Percentiles rank a stretch among this genome's conserved stretches.
These are phyloP conservation scores for Teratosphaeria epicoccoides DNA, from an alignment of 2,329 filamentous ascomycete species.

Conservation along the genomic window DNA sequence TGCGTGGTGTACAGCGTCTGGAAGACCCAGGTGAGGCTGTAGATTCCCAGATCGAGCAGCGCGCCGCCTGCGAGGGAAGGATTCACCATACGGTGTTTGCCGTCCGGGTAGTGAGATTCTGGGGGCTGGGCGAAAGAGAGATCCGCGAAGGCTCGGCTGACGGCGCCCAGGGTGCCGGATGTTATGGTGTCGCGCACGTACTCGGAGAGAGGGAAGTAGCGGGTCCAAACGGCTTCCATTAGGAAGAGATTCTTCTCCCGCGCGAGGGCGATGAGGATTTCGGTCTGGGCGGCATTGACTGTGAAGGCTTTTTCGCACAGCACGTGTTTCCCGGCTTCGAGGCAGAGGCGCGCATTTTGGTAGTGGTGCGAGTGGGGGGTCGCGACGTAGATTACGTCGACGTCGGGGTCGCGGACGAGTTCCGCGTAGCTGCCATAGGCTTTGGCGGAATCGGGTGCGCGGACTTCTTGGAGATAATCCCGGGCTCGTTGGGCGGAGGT, in stretches of 20 bases:
- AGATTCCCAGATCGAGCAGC: conserved; percentile 76
- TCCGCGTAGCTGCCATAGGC: conserved; percentile 75
- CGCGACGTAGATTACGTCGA: conserved; percentile 81
- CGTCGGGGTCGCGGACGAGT: conserved; percentile 64
- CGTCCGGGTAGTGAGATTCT: conserved; percentile 48
- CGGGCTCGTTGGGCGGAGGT: conserved; percentile 58
- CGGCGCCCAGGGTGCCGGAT: conserved; percentile 43
- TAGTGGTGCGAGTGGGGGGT: conserved; percentile 91
- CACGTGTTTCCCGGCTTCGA: conserved; percentile 76
- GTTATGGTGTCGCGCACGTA: conserved; percentile 58
- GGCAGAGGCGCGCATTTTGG: conserved; percentile 75
- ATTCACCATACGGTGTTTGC: conserved; percentile 69
- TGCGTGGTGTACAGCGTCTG: conserved; percentile 78
- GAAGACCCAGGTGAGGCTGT: conserved; percentile 83
- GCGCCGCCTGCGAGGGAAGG: conserved; percentile 71
- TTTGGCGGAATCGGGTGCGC: conserved; percentile 56
- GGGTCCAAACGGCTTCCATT: conserved; percentile 49
- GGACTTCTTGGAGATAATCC: conserved; percentile 60
- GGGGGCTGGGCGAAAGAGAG: conserved; percentile 50
- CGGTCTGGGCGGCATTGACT: conserved; percentile 67
- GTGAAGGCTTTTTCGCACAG: conserved; percentile 88
- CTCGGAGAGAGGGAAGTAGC: conserved; percentile 76
- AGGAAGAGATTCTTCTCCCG: conserved; percentile 60
- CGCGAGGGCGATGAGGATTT: conserved; percentile 61
- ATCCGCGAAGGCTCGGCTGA: conserved; percentile 48